These are phyloP conservation scores for Linnemannia zychae DNA, from an alignment of 192 early-diverging fungal genomes.

Conservation along the genomic window DNA sequence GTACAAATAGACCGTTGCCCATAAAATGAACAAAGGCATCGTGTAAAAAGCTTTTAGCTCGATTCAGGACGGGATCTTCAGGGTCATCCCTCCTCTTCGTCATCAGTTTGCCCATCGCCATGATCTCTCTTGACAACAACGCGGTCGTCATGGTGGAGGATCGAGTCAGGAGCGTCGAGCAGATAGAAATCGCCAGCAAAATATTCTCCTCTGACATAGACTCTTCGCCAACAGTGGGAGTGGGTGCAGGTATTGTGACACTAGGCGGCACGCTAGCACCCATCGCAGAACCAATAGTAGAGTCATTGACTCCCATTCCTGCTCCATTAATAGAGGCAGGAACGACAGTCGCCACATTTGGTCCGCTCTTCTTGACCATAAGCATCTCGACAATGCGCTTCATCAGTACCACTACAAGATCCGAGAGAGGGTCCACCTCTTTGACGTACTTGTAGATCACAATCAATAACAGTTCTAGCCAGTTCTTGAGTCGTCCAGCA, in stretches of 20 bases:
- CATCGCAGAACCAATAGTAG: background rate
- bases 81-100: conserved; percentile 60
- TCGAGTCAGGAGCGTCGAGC: conserved; percentile 61
- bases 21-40: conserved; percentile 68
- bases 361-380: conserved; percentile 26
- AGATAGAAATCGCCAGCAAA: conserved; percentile 64
- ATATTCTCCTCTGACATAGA: conserved; percentile 67
- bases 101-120: conserved; percentile 68
- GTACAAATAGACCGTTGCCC: conserved; percentile 70
- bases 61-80: conserved; percentile 59
- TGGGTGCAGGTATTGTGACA: background rate
- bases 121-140: conserved; percentile 69
- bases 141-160: conserved; percentile 69
- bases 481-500: conserved; percentile 62
- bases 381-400: conserved; percentile 55
- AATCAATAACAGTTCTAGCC: conserved; percentile 69
- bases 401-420: conserved; percentile 47
- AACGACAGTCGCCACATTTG: background rate
- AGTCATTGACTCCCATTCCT: background rate
- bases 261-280: background rate
- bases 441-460: conserved; percentile 68
- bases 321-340: background rate
- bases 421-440: conserved; percentile 41
- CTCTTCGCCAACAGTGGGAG: conserved; percentile 18
- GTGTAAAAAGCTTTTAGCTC: conserved; percentile 67